Evolutionary conservation across 2,329 filamentous ascomycete species (phyloP).

Genomic region (Fusarium guadeloupense): DNA sequence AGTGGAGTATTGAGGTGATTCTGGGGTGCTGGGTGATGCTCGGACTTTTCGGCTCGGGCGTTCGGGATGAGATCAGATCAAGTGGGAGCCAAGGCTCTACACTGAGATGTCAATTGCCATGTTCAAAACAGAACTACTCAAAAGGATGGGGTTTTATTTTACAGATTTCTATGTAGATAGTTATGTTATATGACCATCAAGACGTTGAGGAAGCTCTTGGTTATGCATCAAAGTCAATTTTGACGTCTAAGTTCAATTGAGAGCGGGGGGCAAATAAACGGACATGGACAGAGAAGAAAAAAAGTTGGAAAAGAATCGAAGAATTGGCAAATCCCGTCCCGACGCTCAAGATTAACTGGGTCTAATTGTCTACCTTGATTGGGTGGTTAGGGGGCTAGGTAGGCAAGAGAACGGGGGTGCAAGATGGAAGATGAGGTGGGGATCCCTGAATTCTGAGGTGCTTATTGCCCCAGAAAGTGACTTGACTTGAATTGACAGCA

Average conservation of each 20-base stretch:
- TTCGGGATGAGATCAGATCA: slow-evolving; percentile 20
- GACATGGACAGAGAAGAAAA: neutral
- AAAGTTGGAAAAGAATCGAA: slow-evolving; percentile 11
- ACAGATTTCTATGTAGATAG: too few species aligned
- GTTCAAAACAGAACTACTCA: neutral
- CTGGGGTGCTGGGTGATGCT: slow-evolving; percentile 2
- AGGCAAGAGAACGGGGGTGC: neutral
- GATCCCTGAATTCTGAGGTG: slow-evolving; percentile 11
- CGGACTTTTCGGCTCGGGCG: slow-evolving; percentile 39
- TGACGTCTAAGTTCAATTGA: neutral
- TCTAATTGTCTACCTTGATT: slow-evolving; percentile 23
- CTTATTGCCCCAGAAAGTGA: slow-evolving; percentile 16
- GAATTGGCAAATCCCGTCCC: slow-evolving; percentile 21
- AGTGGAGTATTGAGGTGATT: neutral
- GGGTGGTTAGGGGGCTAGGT: neutral
- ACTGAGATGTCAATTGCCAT: neutral
- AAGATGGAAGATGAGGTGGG: slow-evolving; percentile 26
- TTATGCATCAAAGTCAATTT: slow-evolving; percentile 1
- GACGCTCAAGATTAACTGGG: slow-evolving; percentile 7
- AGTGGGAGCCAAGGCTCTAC: neutral
- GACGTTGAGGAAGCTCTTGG: neutral
- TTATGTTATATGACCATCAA: neutral
- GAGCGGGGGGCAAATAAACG: slow-evolving; percentile 4
- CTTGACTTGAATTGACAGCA: slow-evolving; percentile 7
- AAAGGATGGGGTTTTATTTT: neutral